phyloP scores from a whole-genome alignment of 2,329 filamentous ascomycete species.

The Pseudogymnoascus sp. region DNA sequence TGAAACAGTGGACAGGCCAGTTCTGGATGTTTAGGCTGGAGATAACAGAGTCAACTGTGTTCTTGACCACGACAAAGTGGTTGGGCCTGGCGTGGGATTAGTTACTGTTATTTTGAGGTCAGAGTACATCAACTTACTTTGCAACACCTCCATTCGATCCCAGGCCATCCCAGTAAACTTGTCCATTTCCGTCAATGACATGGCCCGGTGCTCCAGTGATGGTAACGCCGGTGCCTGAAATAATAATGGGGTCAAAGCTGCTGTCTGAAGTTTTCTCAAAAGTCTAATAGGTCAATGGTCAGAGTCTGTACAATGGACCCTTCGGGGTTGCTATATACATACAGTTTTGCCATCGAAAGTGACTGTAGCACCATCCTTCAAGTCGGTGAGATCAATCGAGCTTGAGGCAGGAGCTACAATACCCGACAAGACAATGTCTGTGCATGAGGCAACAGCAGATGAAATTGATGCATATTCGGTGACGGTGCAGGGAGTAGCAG shows the following conservation, averaged over 20 bases:
- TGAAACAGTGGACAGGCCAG: conserved; percentile 48
- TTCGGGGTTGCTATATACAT: conserved; percentile 50
- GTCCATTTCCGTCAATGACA: conserved; percentile 49
- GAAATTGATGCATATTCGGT: conserved; percentile 42
- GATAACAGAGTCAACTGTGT: conserved; percentile 44
- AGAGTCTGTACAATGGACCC: conserved; percentile 52
- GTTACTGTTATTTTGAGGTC: neutral
- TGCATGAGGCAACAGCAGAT: conserved; percentile 44
- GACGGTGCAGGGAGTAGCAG: conserved; percentile 45
- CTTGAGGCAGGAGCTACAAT: conserved; percentile 50
- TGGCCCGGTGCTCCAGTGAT: conserved; percentile 46
- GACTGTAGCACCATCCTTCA: conserved; percentile 46
- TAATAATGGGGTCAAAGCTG: conserved; percentile 30
- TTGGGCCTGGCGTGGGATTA: conserved; percentile 49
- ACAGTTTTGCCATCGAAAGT: conserved; percentile 60
- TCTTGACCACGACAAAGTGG: conserved; percentile 49
- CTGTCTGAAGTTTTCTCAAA: conserved; percentile 24
- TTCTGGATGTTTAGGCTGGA: conserved; percentile 45
- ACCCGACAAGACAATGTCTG: conserved; percentile 45
- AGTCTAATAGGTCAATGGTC: conserved; percentile 30
- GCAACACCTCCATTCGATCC: conserved; percentile 48
- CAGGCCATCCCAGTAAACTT: conserved; percentile 54
- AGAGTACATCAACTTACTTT: neutral
- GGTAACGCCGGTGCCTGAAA: conserved; percentile 50
- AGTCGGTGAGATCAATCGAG: conserved; percentile 50